Conservation (phyloP, 2,329 filamentous ascomycete genomes). For the Neonectria neomacrospora region DNA sequence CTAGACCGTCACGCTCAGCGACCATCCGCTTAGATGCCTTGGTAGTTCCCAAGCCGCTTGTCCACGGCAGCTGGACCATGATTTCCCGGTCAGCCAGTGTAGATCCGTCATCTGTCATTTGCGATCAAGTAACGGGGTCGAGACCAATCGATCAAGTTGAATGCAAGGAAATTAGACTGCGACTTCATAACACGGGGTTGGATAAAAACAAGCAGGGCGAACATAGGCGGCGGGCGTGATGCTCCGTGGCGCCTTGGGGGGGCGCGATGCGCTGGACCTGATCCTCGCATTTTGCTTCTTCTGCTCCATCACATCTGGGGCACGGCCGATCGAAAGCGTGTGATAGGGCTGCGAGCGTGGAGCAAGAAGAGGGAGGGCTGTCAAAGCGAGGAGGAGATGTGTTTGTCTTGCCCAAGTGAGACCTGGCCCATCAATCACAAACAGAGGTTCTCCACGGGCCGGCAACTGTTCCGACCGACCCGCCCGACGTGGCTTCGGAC, state of each 20-base stretch:
- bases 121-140: not conserved
- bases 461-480: not conserved
- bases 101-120: not conserved
- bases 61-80: not conserved
- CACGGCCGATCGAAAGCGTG: not conserved
- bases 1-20: not conserved
- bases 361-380: not conserved
- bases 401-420: not conserved
- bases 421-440: not conserved
- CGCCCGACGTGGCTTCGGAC: not conserved
- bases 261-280: too few species aligned
- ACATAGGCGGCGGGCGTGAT: not conserved
- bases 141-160: not conserved
- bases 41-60: not conserved
- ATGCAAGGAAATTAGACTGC: not conserved
- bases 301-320: not conserved
- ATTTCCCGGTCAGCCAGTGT: too few species aligned
- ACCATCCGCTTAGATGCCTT: conserved; percentile 1
- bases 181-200: not conserved
- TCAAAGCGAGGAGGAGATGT: conserved; percentile 1
- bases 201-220: not conserved
- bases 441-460: not conserved
- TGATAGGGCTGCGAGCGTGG: not conserved
- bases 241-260: not conserved
- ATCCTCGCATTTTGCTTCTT: not conserved